These are phyloP conservation scores for Hamamelis virginiana DNA, from an alignment of 164 flowering plant species.

Conservation along the genomic window DNA sequence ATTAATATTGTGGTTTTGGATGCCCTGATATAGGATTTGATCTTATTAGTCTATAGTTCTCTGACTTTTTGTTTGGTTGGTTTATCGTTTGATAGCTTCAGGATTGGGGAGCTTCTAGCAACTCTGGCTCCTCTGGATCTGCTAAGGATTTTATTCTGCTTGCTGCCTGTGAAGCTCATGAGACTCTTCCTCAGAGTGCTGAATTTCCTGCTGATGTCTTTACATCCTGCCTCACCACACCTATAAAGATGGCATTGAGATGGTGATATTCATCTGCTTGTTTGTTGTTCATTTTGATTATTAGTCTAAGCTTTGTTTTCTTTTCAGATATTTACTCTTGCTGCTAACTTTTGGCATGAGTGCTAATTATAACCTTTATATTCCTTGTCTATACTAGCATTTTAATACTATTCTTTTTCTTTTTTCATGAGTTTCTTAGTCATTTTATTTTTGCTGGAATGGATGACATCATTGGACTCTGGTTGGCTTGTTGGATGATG, in stretches of 20 bases:
- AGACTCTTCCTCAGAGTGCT: constrained; percentile 93
- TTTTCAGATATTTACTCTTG: background rate
- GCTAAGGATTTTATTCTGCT: constrained; percentile 83
- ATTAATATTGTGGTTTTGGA: background rate
- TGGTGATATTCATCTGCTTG: constrained; percentile 47
- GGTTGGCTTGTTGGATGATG: background rate
- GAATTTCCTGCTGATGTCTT: constrained; percentile 98
- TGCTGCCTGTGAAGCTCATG: constrained; percentile 99
- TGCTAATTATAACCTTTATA: background rate
- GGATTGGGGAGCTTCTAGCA: constrained; percentile 53
- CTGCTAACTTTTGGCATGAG: background rate
- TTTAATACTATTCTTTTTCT: background rate
- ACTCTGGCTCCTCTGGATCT: constrained; percentile 58
- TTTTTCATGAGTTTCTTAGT: background rate
- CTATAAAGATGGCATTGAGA: constrained; percentile 95
- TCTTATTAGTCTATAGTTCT: too few species aligned
- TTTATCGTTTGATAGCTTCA: constrained; percentile 47
- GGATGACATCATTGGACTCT: background rate
- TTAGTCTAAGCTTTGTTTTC: background rate
- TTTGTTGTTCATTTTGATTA: background rate
- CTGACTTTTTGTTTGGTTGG: background rate
- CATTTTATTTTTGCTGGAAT: background rate
- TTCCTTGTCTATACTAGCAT: background rate
- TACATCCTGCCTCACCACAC: constrained; percentile 97
- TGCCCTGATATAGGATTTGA: background rate